These are phyloP conservation scores for Xerocomellus amylosporus DNA, from an alignment of 768 basidiomycete species.

Conservation along the genomic window DNA sequence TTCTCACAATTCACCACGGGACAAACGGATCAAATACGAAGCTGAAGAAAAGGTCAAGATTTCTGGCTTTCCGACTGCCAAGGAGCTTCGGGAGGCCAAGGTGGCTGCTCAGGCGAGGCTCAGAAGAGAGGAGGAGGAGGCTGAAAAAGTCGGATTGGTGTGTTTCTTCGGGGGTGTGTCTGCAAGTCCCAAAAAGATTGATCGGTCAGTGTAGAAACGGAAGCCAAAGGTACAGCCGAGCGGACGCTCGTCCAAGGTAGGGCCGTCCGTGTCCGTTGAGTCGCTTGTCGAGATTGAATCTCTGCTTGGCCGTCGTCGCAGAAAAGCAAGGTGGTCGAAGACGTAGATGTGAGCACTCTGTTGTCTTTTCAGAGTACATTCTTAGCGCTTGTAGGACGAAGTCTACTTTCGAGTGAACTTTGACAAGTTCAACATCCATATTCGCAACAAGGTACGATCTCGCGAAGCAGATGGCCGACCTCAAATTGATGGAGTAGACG, in stretches of 20 bases:
- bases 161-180: conserved; percentile 23
- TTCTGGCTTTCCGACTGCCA: conserved; percentile 74
- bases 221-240: conserved; percentile 47
- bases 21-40: conserved; percentile 79
- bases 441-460: conserved; percentile 74
- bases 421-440: conserved; percentile 80
- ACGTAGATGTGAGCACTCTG: conserved; percentile 60
- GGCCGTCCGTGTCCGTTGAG: not conserved
- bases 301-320: conserved; percentile 32
- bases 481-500: conserved; percentile 10
- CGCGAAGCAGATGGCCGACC: not conserved
- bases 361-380: not conserved
- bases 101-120: conserved; percentile 61
- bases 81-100: conserved; percentile 71
- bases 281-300: conserved; percentile 14
- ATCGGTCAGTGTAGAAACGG: conserved; percentile 52
- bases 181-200: conserved; percentile 3
- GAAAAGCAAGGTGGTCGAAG: conserved; percentile 44
- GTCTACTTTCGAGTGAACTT: conserved; percentile 87
- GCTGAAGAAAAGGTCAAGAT: conserved; percentile 74
- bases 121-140: conserved; percentile 69
- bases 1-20: conserved; percentile 76
- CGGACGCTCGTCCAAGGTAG: conserved; percentile 55
- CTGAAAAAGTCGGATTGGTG: conserved; percentile 71
- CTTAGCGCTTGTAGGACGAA: conserved; percentile 46